A percentile compares a stretch with the other conserved stretches of the same genome.
These are phyloP conservation scores for Mayamaea pseudoterrestris DNA, from an alignment of 108 stramenopile genomes.

Conservation along the genomic window DNA sequence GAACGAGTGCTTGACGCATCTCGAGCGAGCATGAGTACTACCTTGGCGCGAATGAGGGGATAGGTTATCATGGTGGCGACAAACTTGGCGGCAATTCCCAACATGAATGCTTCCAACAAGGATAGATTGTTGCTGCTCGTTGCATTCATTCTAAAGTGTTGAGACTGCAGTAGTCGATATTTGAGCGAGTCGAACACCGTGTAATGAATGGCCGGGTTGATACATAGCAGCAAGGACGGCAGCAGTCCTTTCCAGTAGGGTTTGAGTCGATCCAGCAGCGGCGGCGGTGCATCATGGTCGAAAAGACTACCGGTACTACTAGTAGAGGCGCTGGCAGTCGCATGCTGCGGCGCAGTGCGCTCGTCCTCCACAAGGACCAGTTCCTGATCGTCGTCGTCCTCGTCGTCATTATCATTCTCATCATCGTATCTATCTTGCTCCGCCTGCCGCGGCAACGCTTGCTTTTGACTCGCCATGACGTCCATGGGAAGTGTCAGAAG, in stretches of 20 bases:
- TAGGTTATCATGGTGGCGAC: conserved; percentile 88
- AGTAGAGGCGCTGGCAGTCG: not conserved
- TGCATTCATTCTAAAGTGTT: not conserved
- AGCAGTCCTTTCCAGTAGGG: not conserved
- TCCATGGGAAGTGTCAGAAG: conserved; percentile 82
- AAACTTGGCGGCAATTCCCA: conserved; percentile 72
- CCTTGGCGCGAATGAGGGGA: conserved; percentile 89
- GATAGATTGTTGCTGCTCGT: conserved; percentile 11
- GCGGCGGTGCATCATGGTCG: not conserved
- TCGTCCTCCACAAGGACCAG: not conserved
- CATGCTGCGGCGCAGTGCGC: not conserved
- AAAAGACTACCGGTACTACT: not conserved
- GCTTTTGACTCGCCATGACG: conserved; percentile 65
- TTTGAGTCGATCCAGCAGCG: not conserved
- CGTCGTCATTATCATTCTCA: conserved; percentile 1
- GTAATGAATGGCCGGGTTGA: conserved; percentile 33
- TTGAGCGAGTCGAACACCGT: conserved; percentile 81
- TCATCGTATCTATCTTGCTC: no score
- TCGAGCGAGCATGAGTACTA: conserved; percentile 68
- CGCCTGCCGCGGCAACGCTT: no score
- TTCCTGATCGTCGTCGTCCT: not conserved
- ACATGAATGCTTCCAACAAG: conserved; percentile 60
- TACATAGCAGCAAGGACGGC: not conserved
- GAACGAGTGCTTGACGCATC: not conserved
- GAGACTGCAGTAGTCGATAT: conserved; percentile 17